Evolutionary conservation across 1,139 yeast genomes (phyloP).

Genomic region (Arxiozyma bovina): DNA sequence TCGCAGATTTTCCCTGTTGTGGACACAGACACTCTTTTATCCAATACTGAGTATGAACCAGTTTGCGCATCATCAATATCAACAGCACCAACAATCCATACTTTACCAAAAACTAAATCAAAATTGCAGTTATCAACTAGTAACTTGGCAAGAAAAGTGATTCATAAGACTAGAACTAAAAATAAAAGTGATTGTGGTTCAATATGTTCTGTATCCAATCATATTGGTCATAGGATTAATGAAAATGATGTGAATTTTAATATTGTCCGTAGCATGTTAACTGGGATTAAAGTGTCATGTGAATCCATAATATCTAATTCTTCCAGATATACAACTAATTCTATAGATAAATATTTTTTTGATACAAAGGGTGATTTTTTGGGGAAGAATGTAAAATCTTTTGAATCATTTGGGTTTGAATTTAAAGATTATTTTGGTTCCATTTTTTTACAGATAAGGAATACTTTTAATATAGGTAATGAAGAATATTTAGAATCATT

Average conservation of each 20-base stretch:
- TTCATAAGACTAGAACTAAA: too few relatives aligned
- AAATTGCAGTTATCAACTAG: too few relatives aligned
- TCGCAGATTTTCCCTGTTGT: constrained; percentile 6
- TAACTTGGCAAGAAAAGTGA: not conserved
- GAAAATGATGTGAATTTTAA: constrained; percentile 90
- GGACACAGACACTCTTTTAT: not conserved
- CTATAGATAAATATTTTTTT: constrained; percentile 55
- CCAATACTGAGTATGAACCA: not conserved
- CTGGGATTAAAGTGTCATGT: constrained; percentile 72
- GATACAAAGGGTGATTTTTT: constrained; percentile 61
- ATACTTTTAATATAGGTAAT: constrained; percentile 75
- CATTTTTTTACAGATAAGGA: constrained; percentile 77
- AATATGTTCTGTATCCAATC: not conserved
- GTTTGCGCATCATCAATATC: not conserved
- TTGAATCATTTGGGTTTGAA: constrained; percentile 42
- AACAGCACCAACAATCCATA: not conserved
- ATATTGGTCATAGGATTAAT: constrained; percentile 64
- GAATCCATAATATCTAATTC: not conserved
- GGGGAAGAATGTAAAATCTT: constrained; percentile 45
- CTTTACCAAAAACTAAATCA: not conserved
- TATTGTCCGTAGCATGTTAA: constrained; percentile 91
- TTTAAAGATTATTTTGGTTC: constrained; percentile 92
- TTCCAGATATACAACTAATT: constrained; percentile 1
- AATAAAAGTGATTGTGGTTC: not conserved
- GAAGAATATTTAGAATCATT: constrained; percentile 80